These are phyloP conservation scores for Ceratocystis cubensis DNA, from an alignment of 2,329 filamentous ascomycete genomes.

Conservation along the genomic window DNA sequence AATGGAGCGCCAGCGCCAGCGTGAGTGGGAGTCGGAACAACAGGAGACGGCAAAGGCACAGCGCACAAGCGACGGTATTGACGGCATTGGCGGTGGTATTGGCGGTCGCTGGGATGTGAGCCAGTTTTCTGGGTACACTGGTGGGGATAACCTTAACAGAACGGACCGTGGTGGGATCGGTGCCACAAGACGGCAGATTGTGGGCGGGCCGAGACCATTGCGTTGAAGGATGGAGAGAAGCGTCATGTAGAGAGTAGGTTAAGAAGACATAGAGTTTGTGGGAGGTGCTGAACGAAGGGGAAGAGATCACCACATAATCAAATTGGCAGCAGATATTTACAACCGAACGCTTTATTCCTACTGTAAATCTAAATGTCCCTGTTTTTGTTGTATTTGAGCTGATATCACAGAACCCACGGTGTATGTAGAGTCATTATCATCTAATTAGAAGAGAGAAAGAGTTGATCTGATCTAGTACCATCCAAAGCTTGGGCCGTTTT, in stretches of 20 bases:
- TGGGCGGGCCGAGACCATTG: slow-evolving; percentile 54
- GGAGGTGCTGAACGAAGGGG: background rate
- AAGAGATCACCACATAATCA: background rate
- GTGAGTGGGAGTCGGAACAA: slow-evolving; percentile 69
- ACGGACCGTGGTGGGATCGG: slow-evolving; percentile 50
- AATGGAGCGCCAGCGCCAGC: slow-evolving; percentile 60
- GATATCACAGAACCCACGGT: too few species aligned
- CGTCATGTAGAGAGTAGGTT: slow-evolving; percentile 31
- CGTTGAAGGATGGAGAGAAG: background rate
- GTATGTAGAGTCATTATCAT: too few species aligned
- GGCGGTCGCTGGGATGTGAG: slow-evolving; percentile 62
- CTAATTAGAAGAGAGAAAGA: too few species aligned
- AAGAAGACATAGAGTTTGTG: background rate
- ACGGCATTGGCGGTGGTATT: slow-evolving; percentile 54
- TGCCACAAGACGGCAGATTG: slow-evolving; percentile 60
- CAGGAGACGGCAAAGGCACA: slow-evolving; percentile 46
- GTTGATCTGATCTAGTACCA: too few species aligned
- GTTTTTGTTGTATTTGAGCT: background rate
- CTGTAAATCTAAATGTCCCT: background rate
- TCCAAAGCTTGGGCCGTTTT: background rate
- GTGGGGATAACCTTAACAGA: slow-evolving; percentile 61
- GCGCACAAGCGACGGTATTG: slow-evolving; percentile 39
- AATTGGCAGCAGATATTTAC: background rate
- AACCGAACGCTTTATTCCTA: background rate
- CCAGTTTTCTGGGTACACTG: slow-evolving; percentile 62